Evolutionary conservation across 768 basidiomycete genomes (phyloP).

Genomic region (Russula sp.): DNA sequence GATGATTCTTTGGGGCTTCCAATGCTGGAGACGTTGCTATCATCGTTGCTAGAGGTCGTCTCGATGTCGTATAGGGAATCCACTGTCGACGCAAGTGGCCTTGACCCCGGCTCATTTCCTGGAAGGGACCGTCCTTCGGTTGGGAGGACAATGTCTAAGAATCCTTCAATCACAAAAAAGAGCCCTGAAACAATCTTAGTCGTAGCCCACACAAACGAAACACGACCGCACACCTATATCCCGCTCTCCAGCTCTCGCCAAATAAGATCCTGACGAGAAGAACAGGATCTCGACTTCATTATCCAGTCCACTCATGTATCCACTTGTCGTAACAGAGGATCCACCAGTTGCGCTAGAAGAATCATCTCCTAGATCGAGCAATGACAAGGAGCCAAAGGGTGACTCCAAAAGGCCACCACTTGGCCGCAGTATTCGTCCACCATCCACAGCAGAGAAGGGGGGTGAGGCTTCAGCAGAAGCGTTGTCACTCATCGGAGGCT

Average conservation of each 20-base stretch:
- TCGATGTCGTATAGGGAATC: constrained; percentile 17
- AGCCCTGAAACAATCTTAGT: constrained; percentile 40
- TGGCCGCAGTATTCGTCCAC: constrained; percentile 26
- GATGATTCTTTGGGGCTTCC: constrained; percentile 9
- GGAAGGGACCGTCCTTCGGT: constrained; percentile 27
- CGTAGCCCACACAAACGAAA: background rate
- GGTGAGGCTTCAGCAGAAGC: constrained; percentile 66
- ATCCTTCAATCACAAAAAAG: constrained; percentile 94
- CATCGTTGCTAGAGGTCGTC: constrained; percentile 12
- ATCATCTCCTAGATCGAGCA: constrained; percentile 67
- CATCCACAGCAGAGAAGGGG: constrained; percentile 43
- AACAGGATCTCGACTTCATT: constrained; percentile 96
- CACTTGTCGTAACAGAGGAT: constrained; percentile 41
- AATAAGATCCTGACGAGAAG: constrained; percentile 76
- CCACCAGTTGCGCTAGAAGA: constrained; percentile 54
- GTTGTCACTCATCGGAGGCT: constrained; percentile 68
- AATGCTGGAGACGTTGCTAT: constrained; percentile 13
- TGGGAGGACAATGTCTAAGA: constrained; percentile 85
- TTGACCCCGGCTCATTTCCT: constrained; percentile 11
- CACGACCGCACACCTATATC: constrained; percentile 56
- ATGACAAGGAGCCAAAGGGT: constrained; percentile 66
- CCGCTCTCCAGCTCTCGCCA: constrained; percentile 85
- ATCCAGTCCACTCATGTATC: constrained; percentile 75
- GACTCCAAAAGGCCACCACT: constrained; percentile 42
- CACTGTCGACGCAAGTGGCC: constrained; percentile 8